Percentiles rank a stretch among this genome's conserved stretches.
Evolutionary conservation across 2,329 filamentous ascomycete species (phyloP).

Genomic region (Trichoderma harzianum): DNA sequence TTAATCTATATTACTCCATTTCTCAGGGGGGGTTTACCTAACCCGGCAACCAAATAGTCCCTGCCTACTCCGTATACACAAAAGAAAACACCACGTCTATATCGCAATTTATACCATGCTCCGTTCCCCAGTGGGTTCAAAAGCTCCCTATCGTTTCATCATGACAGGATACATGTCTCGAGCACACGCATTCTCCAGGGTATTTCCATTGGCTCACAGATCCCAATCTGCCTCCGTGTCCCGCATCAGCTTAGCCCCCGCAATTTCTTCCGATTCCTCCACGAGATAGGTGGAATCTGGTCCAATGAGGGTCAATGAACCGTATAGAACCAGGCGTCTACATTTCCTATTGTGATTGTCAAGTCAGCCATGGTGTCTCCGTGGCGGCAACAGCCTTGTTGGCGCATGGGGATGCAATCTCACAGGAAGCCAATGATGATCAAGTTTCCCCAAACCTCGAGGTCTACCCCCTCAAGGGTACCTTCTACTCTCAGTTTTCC

Average conservation of each 20-base stretch:
- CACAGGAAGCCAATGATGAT: conserved; percentile 45
- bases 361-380: neutral
- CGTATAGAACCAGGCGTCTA: conserved; percentile 42
- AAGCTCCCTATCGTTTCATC: neutral
- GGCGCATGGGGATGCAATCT: conserved; percentile 20
- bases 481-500: conserved; percentile 45
- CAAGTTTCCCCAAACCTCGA: conserved; percentile 48
- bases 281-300: conserved; percentile 42
- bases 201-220: conserved; percentile 21
- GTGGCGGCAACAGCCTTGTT: neutral
- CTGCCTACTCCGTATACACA: neutral
- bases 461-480: conserved; percentile 39
- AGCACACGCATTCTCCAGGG: neutral
- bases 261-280: conserved; percentile 41
- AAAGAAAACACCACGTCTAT: neutral
- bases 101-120: neutral
- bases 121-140: neutral
- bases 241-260: conserved; percentile 41
- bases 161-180: neutral
- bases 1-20: neutral
- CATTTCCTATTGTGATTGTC: conserved; percentile 34
- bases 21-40: neutral
- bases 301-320: conserved; percentile 46
- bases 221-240: conserved; percentile 43
- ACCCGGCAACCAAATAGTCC: neutral